phyloP scores from a whole-genome alignment of 345 rosid species.

The Camelina neglecta region DNA sequence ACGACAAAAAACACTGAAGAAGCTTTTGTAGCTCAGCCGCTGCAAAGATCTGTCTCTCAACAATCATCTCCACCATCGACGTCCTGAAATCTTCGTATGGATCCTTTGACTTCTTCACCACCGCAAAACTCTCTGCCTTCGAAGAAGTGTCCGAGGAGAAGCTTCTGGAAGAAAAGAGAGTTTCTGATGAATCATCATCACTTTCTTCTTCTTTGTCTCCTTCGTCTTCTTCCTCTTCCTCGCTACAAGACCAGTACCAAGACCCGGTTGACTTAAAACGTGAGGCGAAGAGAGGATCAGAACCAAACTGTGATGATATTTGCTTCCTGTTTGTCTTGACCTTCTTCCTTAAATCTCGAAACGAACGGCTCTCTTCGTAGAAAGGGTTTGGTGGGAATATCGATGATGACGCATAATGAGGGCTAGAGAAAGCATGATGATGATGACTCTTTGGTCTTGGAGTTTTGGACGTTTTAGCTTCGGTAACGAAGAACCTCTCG shows the following conservation, averaged over 20 bases:
- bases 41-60: conserved; percentile 71
- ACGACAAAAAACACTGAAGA: conserved; percentile 69
- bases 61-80: conserved; percentile 89
- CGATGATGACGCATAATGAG: conserved; percentile 35
- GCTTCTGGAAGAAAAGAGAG: conserved; percentile 73
- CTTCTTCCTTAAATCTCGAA: conserved; percentile 35
- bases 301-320: conserved; percentile 10
- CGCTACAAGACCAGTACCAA: conserved; percentile 72
- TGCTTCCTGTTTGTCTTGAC: conserved; percentile 42
- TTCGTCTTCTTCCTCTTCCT: conserved; percentile 51
- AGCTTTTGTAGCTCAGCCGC: conserved; percentile 65
- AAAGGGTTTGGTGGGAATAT: conserved; percentile 50
- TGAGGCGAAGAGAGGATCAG: conserved; percentile 49
- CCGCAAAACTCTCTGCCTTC: conserved; percentile 68
- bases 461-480: conserved; percentile 21
- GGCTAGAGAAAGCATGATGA: not conserved
- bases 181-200: conserved; percentile 49
- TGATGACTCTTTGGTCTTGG: conserved; percentile 19
- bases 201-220: conserved; percentile 47
- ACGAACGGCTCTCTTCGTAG: conserved; percentile 46
- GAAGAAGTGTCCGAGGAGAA: conserved; percentile 72
- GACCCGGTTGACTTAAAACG: conserved; percentile 40
- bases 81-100: conserved; percentile 73
- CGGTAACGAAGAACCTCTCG: conserved; percentile 30
- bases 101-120: conserved; percentile 76